A percentile compares a stretch with the other conserved stretches of the same genome.
Evolutionary conservation across 2,329 filamentous ascomycete species (phyloP).

Genomic region (Penicillium sp.): DNA sequence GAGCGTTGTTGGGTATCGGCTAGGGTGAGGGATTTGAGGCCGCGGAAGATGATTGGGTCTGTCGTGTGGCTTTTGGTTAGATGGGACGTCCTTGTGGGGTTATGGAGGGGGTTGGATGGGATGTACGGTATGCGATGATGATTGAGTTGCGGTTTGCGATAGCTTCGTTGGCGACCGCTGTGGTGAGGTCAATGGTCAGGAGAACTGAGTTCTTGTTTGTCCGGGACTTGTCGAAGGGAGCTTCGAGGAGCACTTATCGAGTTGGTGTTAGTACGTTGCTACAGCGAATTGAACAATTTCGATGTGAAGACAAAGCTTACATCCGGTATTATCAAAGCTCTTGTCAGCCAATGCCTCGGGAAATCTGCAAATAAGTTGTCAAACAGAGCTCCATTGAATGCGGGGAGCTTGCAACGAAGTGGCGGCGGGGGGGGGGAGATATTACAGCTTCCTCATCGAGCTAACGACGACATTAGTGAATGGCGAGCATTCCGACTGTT

Average conservation of each 20-base stretch:
- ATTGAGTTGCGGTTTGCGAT: conserved; percentile 71
- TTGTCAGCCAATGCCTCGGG: conserved; percentile 84
- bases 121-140: conserved; percentile 81
- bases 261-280: conserved; percentile 1
- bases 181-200: conserved; percentile 86
- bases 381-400: conserved; percentile 8
- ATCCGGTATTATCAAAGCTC: conserved; percentile 93
- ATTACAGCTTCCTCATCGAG: conserved; percentile 75
- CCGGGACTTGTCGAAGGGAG: conserved; percentile 57
- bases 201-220: conserved; percentile 65
- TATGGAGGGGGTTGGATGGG: background rate
- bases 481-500: conserved; percentile 47
- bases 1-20: conserved; percentile 81
- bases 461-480: conserved; percentile 67
- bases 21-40: conserved; percentile 81
- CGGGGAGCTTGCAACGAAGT: conserved; percentile 7
- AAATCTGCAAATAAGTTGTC: conserved; percentile 57
- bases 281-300: background rate
- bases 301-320: conserved; percentile 39
- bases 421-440: conserved; percentile 17
- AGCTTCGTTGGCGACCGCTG: conserved; percentile 83
- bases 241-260: conserved; percentile 63
- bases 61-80: conserved; percentile 5
- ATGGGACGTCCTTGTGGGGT: too few species aligned
- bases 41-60: conserved; percentile 96